Base-by-base conservation (phyloP, 495 filamentous ascomycete genomes). In the Mytilinidion resinicola region DNA sequence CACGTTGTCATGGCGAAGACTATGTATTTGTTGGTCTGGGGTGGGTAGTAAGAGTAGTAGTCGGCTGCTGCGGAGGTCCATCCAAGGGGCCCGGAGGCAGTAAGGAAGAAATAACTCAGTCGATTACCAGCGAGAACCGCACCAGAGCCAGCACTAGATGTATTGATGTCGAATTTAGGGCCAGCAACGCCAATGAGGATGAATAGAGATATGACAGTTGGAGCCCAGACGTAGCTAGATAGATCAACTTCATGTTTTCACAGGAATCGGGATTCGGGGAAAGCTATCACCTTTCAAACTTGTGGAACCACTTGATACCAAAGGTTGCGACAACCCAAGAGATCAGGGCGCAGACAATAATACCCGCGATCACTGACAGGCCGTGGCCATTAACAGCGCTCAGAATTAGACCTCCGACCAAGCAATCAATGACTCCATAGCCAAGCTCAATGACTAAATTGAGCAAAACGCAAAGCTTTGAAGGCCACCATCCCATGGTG, bases 371-470 rank as follows among this genome's bases (percentile, higher is more conserved):
- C 33, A 69, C 54, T 42, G 51, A 52, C 61, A 69, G 58, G 12
- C 66, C 53, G 30, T 54, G 56, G 33, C 64, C 64, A 55, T 56
- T 63, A 30, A 69, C 69, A n/a, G 73, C 78, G 20, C 78, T 82
- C 36, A 85, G 63, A 51, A 87, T 69, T 64, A 84, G 74, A 19
- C 82, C 74, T 51, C 78, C 75, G 47, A 82, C 66, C 20, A 67
- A 25, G 34, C 60, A 62, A 41, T 55, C 53, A 36, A 67, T 60
- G 19, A 60, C 19, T 4, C 64, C 60, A 37, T 61, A 67, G 19
- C 64, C 64, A n/a, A 60, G 35, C 52, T 60, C 52, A 15, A 68
- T 62, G 11, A 68, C 43, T n/a, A 68, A 15, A 54, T 65, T 65
- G n/a, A 65, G 56, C 4, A 68, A 35, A 25, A 49, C 53, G 20